Conservation (phyloP, 495 filamentous ascomycete genomes). For the Podospora tetraspora region DNA sequence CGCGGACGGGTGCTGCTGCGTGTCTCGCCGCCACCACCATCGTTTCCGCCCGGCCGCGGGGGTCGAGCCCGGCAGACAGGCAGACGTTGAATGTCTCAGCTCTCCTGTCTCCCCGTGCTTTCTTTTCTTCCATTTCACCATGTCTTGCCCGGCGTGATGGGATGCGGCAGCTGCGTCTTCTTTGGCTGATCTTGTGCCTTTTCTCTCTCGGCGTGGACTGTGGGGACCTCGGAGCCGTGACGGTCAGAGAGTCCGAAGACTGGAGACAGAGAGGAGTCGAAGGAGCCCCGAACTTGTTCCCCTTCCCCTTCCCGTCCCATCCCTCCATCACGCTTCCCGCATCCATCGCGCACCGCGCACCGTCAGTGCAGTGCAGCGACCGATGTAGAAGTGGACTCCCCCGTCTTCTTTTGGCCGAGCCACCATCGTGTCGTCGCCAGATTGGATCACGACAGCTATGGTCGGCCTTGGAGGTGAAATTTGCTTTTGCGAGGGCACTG, state of each 20-base stretch:
- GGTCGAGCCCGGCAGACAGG: background rate
- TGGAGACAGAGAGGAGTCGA: background rate
- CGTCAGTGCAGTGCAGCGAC: background rate
- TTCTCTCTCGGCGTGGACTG: background rate
- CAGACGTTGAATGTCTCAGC: background rate
- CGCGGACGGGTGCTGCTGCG: background rate
- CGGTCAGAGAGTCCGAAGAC: too few species aligned
- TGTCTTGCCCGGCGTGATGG: background rate
- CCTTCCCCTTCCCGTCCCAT: background rate
- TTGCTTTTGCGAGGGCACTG: background rate
- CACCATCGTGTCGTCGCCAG: background rate
- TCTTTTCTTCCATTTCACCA: background rate
- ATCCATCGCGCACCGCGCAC: background rate
- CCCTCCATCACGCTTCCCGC: background rate
- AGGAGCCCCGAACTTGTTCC: background rate
- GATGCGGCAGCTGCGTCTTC: background rate
- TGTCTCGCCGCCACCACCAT: background rate
- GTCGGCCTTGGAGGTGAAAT: background rate
- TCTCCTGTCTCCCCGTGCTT: background rate
- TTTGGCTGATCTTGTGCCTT: background rate
- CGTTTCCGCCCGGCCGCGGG: background rate
- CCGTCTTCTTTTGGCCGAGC: background rate
- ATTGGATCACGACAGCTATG: background rate
- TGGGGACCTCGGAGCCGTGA: background rate
- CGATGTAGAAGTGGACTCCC: background rate